Base-by-base conservation (phyloP, 2,329 filamentous ascomycete genomes). In the Epichloe gansuensis region DNA sequence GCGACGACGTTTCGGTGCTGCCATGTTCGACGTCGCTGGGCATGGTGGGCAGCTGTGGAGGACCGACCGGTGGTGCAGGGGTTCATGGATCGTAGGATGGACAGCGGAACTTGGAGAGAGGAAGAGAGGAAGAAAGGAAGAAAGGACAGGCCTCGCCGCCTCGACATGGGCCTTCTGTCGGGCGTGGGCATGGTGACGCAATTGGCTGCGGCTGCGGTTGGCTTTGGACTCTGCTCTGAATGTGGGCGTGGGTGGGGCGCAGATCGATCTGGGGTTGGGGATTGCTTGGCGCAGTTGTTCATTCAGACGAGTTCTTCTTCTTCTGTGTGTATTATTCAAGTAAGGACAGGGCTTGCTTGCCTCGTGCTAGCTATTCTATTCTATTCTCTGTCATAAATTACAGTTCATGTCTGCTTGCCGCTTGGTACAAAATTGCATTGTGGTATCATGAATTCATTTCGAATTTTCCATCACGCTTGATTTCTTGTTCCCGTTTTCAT, bases 1-100 rank as follows among this genome's bases (percentile, higher is more conserved):
- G 67, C 31, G 66, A 64, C 25, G 65, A 62, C 1, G 62, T 58
- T 58, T 69, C 67, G 54, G 59, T 62, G 17, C n/a, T 17, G 48
- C 23, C 48, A 11, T 44, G 46, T 42, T 50, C 52, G 35, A 25
- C 34, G 42, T 50, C 48, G 46, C 43, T 45, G 11, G 48, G 52
- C 51, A 56, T 53, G 42, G 42, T 44, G 42, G 28, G 28, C 28
- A 31, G 28, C 28, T 31, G 28, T 31, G 28, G 17, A 2, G 2
- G 17, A 21, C 17, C 17, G 17, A 21, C 17, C 17, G 17, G 28
- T 31, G 28, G 28, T 31, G 28, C 28, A 4, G 28, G 28, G 28
- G 28, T 31, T 8, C 28, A 31, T 31, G 8, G 28, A 31, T 9
- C 28, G 28, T 9, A 9, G 8, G 8, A 31, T 31, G 28, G 28